Conservation (phyloP, 495 filamentous ascomycete species). For the Aspergillus funiculosus region DNA sequence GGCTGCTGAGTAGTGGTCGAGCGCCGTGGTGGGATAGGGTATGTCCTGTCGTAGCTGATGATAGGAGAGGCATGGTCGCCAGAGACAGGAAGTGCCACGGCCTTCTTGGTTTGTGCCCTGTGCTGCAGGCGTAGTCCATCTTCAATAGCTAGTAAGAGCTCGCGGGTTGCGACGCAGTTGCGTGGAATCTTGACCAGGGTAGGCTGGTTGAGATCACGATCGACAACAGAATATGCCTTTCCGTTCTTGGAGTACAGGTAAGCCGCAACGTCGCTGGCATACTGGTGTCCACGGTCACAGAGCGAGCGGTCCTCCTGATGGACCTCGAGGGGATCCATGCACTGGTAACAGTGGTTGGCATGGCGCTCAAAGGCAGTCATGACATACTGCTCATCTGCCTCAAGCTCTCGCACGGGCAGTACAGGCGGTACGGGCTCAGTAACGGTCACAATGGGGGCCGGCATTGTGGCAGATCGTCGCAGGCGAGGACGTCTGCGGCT, state of each 20-base stretch:
- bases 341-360: conserved; percentile 39
- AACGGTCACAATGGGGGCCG: conserved; percentile 21
- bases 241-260: conserved; percentile 47
- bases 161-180: conserved; percentile 33
- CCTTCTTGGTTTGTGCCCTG: conserved; percentile 8
- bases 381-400: conserved; percentile 39
- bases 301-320: conserved; percentile 32
- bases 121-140: conserved; percentile 38
- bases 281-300: conserved; percentile 45
- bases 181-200: conserved; percentile 47
- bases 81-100: conserved; percentile 8
- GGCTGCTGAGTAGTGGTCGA: conserved; percentile 17
- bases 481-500: conserved; percentile 13
- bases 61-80: conserved; percentile 16
- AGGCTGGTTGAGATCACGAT: conserved; percentile 37
- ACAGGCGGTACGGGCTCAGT: conserved; percentile 29
- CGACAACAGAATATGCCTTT: conserved; percentile 44
- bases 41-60: conserved; percentile 41
- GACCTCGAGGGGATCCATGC: conserved; percentile 34
- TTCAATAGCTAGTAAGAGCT: conserved; percentile 44
- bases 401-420: conserved; percentile 37
- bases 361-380: conserved; percentile 37
- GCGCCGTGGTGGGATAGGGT: conserved; percentile 32
- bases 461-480: conserved; percentile 33
- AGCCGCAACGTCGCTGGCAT: conserved; percentile 42